These are phyloP conservation scores for Blastobotrys aristatus DNA, from an alignment of 1,139 yeast genomes.

Conservation along the genomic window DNA sequence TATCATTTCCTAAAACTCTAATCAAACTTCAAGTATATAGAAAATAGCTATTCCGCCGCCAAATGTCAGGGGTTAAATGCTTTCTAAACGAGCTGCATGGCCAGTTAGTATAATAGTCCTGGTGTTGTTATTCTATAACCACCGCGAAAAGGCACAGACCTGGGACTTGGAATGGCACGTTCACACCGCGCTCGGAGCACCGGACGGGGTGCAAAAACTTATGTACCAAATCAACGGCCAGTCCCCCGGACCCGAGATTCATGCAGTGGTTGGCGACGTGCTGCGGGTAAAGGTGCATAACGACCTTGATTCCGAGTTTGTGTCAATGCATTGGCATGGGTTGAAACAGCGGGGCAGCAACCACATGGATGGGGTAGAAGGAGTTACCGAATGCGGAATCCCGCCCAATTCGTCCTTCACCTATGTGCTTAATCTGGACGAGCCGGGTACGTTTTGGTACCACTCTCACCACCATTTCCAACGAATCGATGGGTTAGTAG, in stretches of 20 bases:
- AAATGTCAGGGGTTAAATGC: too few relatives aligned
- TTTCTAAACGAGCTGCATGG: neutral
- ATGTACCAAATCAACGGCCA: slow-evolving; percentile 50
- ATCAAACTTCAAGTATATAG: too few relatives aligned
- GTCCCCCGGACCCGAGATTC: slow-evolving; percentile 72
- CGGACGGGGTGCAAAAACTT: slow-evolving; percentile 58
- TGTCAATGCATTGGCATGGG: slow-evolving; percentile 72
- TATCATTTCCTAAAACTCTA: too few relatives aligned
- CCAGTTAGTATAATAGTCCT: neutral
- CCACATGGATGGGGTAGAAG: slow-evolving; percentile 79
- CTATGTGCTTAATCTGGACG: slow-evolving; percentile 63
- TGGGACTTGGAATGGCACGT: slow-evolving; percentile 4
- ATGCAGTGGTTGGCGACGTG: slow-evolving; percentile 60
- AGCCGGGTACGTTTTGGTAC: slow-evolving; percentile 83
- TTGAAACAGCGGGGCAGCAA: slow-evolving; percentile 60
- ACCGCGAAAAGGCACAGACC: neutral
- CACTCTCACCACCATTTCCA: slow-evolving; percentile 79
- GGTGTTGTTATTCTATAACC: neutral
- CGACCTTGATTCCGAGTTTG: slow-evolving; percentile 1
- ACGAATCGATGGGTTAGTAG: slow-evolving; percentile 81
- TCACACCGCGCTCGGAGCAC: slow-evolving; percentile 40
- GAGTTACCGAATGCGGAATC: slow-evolving; percentile 79
- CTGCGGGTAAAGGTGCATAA: slow-evolving; percentile 29
- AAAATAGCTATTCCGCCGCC: too few relatives aligned
- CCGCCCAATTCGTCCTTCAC: slow-evolving; percentile 65